Conservation (phyloP, 73 alveolate species). For the Paramecium sexaurelia region DNA sequence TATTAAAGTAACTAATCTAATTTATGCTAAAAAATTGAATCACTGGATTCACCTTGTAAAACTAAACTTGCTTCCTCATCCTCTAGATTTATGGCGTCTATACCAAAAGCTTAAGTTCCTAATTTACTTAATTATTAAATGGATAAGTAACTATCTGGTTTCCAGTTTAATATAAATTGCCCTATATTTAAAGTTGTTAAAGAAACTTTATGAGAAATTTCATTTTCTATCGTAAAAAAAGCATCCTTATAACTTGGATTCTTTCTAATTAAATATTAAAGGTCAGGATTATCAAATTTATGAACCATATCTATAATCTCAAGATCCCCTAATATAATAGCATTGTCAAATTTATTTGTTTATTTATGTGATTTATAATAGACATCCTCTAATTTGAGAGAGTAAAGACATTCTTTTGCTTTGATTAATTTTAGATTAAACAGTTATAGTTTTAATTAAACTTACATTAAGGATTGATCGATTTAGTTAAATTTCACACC, state of each 20-base stretch:
- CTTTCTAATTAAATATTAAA: background rate
- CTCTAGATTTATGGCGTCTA: background rate
- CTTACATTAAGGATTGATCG: background rate
- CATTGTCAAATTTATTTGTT: background rate
- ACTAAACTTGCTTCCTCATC: slow-evolving; percentile 3
- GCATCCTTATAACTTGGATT: background rate
- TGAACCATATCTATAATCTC: background rate
- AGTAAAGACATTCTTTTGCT: background rate
- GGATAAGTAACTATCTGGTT: slow-evolving; percentile 12
- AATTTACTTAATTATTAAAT: background rate
- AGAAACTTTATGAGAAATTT: background rate
- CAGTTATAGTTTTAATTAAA: background rate
- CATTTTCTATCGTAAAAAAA: background rate
- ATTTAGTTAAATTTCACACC: background rate
- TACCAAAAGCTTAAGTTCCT: background rate
- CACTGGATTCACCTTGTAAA: background rate
- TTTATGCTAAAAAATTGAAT: background rate
- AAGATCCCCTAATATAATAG: background rate
- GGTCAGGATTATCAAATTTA: slow-evolving; percentile 10
- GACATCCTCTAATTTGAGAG: background rate
- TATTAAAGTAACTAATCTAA: background rate
- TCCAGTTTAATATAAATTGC: background rate
- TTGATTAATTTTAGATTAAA: background rate
- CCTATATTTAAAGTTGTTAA: background rate
- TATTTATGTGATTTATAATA: background rate